Conservation (phyloP, 176 grass and related monocot genomes). For the Carex cristatella region DNA sequence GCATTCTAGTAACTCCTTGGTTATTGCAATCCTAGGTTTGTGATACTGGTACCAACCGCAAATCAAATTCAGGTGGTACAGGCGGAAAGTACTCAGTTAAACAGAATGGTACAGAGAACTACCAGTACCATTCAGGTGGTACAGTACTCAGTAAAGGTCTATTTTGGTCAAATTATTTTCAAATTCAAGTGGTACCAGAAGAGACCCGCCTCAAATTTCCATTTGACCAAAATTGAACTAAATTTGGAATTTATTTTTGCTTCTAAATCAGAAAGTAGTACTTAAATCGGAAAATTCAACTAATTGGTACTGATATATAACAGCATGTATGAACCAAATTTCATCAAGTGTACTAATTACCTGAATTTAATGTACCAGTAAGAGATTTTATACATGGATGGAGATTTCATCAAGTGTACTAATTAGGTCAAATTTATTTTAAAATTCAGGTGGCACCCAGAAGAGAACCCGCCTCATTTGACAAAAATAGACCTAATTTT, state of each 20-base stretch:
- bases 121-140: too few species aligned
- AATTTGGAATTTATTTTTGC: not conserved
- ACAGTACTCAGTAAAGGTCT: too few species aligned
- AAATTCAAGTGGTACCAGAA: too few species aligned
- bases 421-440: too few species aligned
- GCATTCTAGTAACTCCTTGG: not conserved
- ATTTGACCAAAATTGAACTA: not conserved
- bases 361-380: not conserved
- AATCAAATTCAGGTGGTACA: too few species aligned
- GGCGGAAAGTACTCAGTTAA: too few species aligned
- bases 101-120: too few species aligned
- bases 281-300: not conserved
- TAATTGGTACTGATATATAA: not conserved
- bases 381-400: constrained; percentile 37
- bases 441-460: not conserved
- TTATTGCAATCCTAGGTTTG: not conserved
- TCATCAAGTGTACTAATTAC: not conserved
- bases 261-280: not conserved
- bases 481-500: not conserved
- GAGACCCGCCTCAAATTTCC: too few species aligned
- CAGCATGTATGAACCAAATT: not conserved
- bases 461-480: too few species aligned
- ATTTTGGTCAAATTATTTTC: too few species aligned
- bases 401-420: constrained; percentile 7
- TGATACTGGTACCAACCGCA: not conserved